These are phyloP conservation scores for Rhinocladiella mackenziei DNA, from an alignment of 2,329 filamentous ascomycete genomes.

Conservation along the genomic window DNA sequence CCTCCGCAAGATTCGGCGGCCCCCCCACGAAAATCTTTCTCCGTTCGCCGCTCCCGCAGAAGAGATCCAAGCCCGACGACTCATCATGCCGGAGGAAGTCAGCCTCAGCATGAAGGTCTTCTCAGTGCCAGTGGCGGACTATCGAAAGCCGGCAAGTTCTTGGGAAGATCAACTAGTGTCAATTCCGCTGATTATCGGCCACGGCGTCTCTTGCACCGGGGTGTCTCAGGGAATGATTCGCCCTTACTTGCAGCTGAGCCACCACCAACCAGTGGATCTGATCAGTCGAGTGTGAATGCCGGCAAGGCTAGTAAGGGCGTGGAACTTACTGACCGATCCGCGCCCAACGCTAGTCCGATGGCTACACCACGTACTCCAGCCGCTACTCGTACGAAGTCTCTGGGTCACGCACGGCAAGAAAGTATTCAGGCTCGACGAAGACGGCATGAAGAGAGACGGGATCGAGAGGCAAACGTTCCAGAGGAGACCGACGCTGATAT, in stretches of 20 bases:
- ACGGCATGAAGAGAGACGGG: slow-evolving; percentile 58
- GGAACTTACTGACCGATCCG: slow-evolving; percentile 45
- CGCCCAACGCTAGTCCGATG: slow-evolving; percentile 51
- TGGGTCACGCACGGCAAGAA: slow-evolving; percentile 83
- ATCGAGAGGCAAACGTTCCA: slow-evolving; percentile 69
- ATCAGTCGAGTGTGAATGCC: slow-evolving; percentile 59
- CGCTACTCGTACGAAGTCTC: slow-evolving; percentile 69
- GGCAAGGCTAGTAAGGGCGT: slow-evolving; percentile 39
- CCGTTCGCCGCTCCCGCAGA: slow-evolving; percentile 63
- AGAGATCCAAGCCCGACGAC: slow-evolving; percentile 52
- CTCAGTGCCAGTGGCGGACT: slow-evolving; percentile 57
- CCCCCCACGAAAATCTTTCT: slow-evolving; percentile 79
- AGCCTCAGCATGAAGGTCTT: slow-evolving; percentile 72
- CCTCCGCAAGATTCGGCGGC: slow-evolving; percentile 63
- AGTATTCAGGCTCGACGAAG: slow-evolving; percentile 84
- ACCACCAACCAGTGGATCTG: slow-evolving; percentile 72
- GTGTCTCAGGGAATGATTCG: slow-evolving; percentile 52
- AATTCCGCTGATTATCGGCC: slow-evolving; percentile 76
- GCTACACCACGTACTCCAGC: slow-evolving; percentile 58
- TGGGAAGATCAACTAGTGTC: slow-evolving; percentile 86
- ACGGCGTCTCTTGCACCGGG: slow-evolving; percentile 56
- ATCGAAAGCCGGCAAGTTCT: slow-evolving; percentile 61
- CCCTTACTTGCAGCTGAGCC: slow-evolving; percentile 56
- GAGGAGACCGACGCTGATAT: slow-evolving; percentile 87
- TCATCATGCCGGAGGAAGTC: slow-evolving; percentile 55